Evolutionary conservation across 805 yeast genomes (phyloP).

Genomic region (Candida qinlingensis): DNA sequence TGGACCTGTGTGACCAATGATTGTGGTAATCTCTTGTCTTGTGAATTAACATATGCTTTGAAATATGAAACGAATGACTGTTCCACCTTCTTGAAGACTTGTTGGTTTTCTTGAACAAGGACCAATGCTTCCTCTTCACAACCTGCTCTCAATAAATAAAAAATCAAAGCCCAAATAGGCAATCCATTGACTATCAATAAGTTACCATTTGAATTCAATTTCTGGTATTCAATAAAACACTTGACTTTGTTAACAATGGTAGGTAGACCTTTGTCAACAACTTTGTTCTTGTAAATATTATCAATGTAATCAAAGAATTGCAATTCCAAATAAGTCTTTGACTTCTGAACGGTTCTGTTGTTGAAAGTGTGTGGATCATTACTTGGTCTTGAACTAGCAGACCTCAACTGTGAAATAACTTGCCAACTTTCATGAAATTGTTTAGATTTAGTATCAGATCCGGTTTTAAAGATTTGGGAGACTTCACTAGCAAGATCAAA

Average conservation of each 20-base stretch:
- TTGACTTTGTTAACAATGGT: slow-evolving; percentile 67
- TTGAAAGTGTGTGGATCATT: slow-evolving; percentile 19
- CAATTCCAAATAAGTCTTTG: slow-evolving; percentile 58
- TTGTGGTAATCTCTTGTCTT: slow-evolving; percentile 51
- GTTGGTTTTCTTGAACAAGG: slow-evolving; percentile 56
- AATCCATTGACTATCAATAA: slow-evolving; percentile 68
- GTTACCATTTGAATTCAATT: slow-evolving; percentile 40
- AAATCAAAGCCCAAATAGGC: slow-evolving; percentile 93
- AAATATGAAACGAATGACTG: slow-evolving; percentile 77
- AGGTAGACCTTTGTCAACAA: slow-evolving; percentile 60
- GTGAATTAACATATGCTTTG: slow-evolving; percentile 57
- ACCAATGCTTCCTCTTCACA: slow-evolving; percentile 71
- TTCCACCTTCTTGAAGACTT: slow-evolving; percentile 78
- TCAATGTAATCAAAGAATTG: slow-evolving; percentile 78
- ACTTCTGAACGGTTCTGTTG: slow-evolving; percentile 43
- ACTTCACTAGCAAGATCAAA: slow-evolving; percentile 59
- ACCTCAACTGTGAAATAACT: slow-evolving; percentile 42
- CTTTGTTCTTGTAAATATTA: slow-evolving; percentile 50
- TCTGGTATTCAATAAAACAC: slow-evolving; percentile 47
- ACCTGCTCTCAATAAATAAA: slow-evolving; percentile 82
- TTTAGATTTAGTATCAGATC: slow-evolving; percentile 57
- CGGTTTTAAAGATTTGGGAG: slow-evolving; percentile 51
- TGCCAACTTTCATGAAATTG: slow-evolving; percentile 75
- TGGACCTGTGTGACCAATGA: slow-evolving; percentile 66
- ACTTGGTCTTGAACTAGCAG: slow-evolving; percentile 16